These are phyloP conservation scores for Eucalyptus victrix DNA, from an alignment of 345 rosid genomes.

Conservation along the genomic window DNA sequence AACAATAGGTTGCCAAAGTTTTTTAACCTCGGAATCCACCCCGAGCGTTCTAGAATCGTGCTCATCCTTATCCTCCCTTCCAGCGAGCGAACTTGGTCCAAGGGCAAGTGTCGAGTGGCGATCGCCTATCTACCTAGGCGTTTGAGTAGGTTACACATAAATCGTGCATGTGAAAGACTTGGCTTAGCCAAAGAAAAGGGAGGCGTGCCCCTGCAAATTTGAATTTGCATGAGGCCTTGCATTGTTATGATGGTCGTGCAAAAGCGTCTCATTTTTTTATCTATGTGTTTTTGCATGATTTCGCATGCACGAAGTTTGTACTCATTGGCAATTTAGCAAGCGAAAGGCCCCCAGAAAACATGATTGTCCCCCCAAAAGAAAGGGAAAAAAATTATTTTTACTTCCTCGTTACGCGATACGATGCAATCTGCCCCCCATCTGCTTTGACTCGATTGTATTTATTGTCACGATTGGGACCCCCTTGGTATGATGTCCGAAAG, in stretches of 20 bases:
- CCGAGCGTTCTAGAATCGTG: too few relatives aligned
- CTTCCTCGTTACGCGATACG: background rate
- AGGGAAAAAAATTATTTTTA: background rate
- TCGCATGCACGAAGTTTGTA: background rate
- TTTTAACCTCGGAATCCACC: too few relatives aligned
- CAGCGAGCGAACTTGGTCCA: background rate
- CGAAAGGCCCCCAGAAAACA: background rate
- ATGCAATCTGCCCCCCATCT: background rate
- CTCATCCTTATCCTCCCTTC: background rate
- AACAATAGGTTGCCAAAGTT: too few relatives aligned
- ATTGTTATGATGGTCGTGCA: background rate
- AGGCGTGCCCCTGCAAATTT: background rate
- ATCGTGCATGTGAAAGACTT: background rate
- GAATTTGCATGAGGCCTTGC: background rate
- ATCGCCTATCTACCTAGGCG: background rate
- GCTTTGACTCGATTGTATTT: background rate
- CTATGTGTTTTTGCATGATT: background rate
- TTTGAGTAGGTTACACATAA: background rate
- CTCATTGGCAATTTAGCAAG: background rate
- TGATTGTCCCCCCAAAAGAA: background rate
- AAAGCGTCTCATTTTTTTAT: background rate
- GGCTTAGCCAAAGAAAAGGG: background rate
- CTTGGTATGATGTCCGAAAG: background rate
- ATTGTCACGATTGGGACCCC: background rate
- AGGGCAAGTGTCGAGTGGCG: background rate